Evolutionary conservation across 495 filamentous ascomycete genomes (phyloP).

Genomic region (Aspergillus baeticus): DNA sequence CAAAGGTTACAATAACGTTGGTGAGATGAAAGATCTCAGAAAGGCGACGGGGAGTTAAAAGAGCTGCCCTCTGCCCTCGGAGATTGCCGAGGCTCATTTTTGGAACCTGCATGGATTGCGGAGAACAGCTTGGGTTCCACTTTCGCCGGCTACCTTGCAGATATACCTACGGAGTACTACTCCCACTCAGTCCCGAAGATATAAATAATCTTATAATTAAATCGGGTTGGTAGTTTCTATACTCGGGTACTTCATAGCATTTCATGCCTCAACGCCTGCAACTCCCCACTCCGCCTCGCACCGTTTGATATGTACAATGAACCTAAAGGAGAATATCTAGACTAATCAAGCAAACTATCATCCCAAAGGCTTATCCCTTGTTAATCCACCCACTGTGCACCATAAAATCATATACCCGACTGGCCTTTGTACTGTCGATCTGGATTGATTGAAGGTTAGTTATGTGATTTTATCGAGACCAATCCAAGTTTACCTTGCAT

Average conservation of each 20-base stretch:
- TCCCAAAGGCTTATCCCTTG: slow-evolving; percentile 48
- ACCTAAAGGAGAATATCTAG: slow-evolving; percentile 19
- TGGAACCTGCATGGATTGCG: background rate
- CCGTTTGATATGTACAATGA: background rate
- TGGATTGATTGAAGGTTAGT: slow-evolving; percentile 23
- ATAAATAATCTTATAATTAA: too few relatives aligned
- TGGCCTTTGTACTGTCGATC: slow-evolving; percentile 65
- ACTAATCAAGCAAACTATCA: slow-evolving; percentile 17
- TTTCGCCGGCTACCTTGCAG: background rate
- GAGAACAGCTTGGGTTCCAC: background rate
- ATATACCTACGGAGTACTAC: too few relatives aligned
- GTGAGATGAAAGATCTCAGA: too few relatives aligned
- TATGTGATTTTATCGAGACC: background rate
- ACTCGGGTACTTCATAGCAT: background rate
- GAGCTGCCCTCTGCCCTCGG: background rate
- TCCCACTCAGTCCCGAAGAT: too few relatives aligned
- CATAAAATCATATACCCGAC: slow-evolving; percentile 89
- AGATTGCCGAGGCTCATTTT: background rate
- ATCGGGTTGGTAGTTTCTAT: background rate
- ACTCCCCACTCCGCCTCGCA: slow-evolving; percentile 1
- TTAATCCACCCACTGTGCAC: slow-evolving; percentile 89
- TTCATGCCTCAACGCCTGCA: slow-evolving; percentile 4
- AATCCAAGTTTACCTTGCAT: slow-evolving; percentile 51
- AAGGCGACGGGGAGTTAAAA: too few relatives aligned
- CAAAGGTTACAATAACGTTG: too few relatives aligned